Conservation (phyloP, 169 alveolate species). For the Neospora caninum region DNA sequence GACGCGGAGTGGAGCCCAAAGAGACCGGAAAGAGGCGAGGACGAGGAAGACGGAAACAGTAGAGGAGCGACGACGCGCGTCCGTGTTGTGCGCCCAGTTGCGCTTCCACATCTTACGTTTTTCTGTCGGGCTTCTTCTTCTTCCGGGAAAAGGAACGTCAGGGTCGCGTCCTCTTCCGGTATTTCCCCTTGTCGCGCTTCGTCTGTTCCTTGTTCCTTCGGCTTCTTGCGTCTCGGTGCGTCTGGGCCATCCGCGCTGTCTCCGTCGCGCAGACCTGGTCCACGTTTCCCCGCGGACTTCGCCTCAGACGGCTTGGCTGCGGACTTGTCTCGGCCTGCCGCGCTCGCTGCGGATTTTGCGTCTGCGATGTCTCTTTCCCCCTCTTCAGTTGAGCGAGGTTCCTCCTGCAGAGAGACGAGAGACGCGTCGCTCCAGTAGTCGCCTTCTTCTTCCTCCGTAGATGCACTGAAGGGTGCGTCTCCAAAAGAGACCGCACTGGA, state of each 20-base stretch:
- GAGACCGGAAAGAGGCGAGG: not conserved
- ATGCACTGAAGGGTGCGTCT: not conserved
- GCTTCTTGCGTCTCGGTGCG: not conserved
- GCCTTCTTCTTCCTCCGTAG: not conserved
- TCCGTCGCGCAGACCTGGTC: too few relatives aligned
- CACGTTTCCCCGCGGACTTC: too few relatives aligned
- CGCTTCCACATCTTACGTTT: not conserved
- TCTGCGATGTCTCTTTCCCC: not conserved
- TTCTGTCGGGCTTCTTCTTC: slow-evolving; percentile 9
- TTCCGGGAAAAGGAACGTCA: slow-evolving; percentile 23
- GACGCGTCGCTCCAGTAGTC: not conserved
- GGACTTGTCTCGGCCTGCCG: not conserved
- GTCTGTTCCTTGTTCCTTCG: not conserved
- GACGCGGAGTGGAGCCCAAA: too few relatives aligned
- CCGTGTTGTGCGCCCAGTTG: not conserved
- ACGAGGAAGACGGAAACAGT: not conserved
- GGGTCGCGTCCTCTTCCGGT: not conserved
- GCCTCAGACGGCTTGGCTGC: too few relatives aligned
- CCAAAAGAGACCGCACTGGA: too few relatives aligned
- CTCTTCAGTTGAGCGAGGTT: not conserved
- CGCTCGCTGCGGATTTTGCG: not conserved
- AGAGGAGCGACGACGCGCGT: not conserved
- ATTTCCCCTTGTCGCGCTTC: not conserved
- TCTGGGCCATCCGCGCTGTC: too few relatives aligned
- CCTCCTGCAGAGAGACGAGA: too few relatives aligned